Conservation (phyloP, 345 rosid species). For the Populus pruinosa region DNA sequence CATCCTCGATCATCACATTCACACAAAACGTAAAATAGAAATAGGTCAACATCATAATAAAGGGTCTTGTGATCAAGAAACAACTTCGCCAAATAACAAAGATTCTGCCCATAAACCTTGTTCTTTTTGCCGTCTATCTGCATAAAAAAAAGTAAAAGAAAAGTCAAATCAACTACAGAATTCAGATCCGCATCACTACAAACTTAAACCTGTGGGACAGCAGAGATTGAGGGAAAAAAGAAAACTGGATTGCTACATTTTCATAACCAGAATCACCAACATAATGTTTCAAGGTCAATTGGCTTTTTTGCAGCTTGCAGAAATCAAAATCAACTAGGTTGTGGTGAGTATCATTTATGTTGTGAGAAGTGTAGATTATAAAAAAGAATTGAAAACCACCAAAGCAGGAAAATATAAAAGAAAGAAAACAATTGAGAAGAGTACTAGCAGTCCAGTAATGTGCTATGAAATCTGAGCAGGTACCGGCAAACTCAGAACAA, state of each 20-base stretch:
- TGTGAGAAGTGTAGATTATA: not conserved
- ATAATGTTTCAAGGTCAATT: not conserved
- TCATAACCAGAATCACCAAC: not conserved
- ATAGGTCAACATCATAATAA: slow-evolving; percentile 94
- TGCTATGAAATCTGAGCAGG: not conserved
- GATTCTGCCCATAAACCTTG: slow-evolving; percentile 98
- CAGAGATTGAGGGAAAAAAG: not conserved
- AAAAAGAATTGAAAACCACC: not conserved
- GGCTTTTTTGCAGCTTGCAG: not conserved
- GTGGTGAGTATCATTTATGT: not conserved
- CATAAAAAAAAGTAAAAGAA: slow-evolving; percentile 3
- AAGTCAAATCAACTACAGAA: slow-evolving; percentile 1
- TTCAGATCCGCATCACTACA: not conserved
- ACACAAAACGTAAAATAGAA: slow-evolving; percentile 84
- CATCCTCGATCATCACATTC: slow-evolving; percentile 99
- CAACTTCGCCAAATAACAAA: slow-evolving; percentile 92
- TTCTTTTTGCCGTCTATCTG: slow-evolving; percentile 96
- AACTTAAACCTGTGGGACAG: not conserved
- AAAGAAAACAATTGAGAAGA: not conserved
- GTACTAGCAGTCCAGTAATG: not conserved
- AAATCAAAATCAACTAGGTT: not conserved
- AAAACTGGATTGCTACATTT: not conserved
- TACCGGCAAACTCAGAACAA: not conserved
- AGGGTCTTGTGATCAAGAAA: slow-evolving; percentile 99
- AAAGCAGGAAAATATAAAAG: not conserved